Percentiles rank a stretch among this genome's conserved stretches.
These are phyloP conservation scores for Phytopythium sindhum DNA, from an alignment of 352 stramenopile species.

Conservation along the genomic window DNA sequence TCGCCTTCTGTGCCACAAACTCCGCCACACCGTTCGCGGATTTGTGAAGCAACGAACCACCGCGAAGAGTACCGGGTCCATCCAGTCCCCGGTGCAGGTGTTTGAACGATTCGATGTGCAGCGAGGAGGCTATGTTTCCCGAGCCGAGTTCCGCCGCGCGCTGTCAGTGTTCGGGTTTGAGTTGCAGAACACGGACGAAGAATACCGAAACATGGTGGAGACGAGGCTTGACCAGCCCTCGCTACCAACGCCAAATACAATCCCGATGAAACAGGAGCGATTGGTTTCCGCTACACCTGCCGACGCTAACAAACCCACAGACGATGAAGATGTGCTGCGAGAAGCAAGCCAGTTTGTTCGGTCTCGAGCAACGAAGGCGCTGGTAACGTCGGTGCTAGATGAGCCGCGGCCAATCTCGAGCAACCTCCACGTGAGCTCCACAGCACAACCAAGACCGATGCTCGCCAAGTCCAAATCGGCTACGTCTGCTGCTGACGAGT, in stretches of 20 bases:
- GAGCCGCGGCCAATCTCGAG: not conserved
- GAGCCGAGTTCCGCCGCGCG: constrained; percentile 65
- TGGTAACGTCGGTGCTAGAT: not conserved
- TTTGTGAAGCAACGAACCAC: constrained; percentile 30
- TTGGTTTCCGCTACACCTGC: not conserved
- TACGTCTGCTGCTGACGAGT: constrained; percentile 42
- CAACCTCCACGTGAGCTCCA: not conserved
- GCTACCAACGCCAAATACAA: not conserved
- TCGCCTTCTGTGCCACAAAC: constrained; percentile 61
- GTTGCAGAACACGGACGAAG: constrained; percentile 56
- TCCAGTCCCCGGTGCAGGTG: constrained; percentile 22
- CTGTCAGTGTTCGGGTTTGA: constrained; percentile 62
- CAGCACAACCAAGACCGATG: not conserved
- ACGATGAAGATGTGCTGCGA: not conserved
- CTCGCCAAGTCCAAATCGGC: not conserved
- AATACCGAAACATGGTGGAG: constrained; percentile 40
- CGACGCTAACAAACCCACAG: not conserved
- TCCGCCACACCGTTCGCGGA: constrained; percentile 43
- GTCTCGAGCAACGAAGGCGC: not conserved
- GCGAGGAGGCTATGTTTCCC: constrained; percentile 39
- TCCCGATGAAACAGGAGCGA: not conserved
- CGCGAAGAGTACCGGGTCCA: constrained; percentile 11
- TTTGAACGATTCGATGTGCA: constrained; percentile 61
- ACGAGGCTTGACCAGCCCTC: not conserved
- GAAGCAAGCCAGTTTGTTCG: not conserved